Evolutionary conservation across 805 yeast genomes (phyloP), one percentile per base, ranked within the genome.

Genomic region (Priceomyces castillae): DNA sequence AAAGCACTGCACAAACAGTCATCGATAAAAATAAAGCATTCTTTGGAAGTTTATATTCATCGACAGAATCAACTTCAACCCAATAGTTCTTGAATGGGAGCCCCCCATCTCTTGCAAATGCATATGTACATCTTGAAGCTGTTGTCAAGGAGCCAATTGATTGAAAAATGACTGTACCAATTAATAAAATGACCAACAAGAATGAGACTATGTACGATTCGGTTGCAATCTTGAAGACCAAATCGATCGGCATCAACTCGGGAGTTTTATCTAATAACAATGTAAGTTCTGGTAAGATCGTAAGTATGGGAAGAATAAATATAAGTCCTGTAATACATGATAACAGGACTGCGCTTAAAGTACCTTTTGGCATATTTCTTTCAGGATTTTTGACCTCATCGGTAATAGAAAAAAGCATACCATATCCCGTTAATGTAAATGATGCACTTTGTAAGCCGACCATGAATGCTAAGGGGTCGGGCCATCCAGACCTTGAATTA

Each of bases 101-200:
- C 0, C 90, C 95, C 30, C 82, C 86, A 59, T 87, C 95, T 65
- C 95, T 76, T 41, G 92, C 88, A 65, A 87, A 81, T 19, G 88
- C 84, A 58, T 78, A 86, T 0, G 89, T 86, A n/a, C 84, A 77
- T 73, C 95, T 76, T 2, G 94, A 85, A 2, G 90, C 86, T 0
- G 95, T 84, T 1, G 94, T 86, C 28, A 85, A 71, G 1, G 92
- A 77, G 3, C 95, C 90, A 39, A 87, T 80, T 2, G 90, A 84
- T 28, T 88, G 89, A 61, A 86, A 86, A 7, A 84, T 56, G 19
- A 82, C 77, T 15, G 89, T 84, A 0, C 87, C 94, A 37, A 80
- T 69, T 44, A 84, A 75, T 58, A 86, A 66, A 4, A 85, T 62
- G 10, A 81, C 86, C 44, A 86, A 70, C 40, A 86, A 77, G 48